Evolutionary conservation across 139 green algal species (phyloP), one percentile per base, ranked within the genome.

Genomic region (Dunaliella sp.): DNA sequence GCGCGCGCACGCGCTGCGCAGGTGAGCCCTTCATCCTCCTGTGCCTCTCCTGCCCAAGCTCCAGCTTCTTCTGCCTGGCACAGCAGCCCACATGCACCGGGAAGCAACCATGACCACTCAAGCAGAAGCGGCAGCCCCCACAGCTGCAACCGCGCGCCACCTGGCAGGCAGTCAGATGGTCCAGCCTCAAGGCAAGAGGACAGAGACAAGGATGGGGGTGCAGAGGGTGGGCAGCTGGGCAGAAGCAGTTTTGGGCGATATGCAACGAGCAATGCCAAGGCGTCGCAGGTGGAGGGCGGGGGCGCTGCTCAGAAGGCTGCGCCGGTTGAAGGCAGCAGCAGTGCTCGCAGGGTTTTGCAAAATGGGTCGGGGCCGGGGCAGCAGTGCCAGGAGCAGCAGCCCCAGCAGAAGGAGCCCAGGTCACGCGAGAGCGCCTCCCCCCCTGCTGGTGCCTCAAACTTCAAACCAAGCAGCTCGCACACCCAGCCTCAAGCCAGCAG

Each of bases 371-470:
- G 48, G 48, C 7, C 7, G 16, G 48, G 48, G 48, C 48, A 65
- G 48, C 48, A 65, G 48, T 16, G 31, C 21, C 16, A 79, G 76
- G 38, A 80, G 30, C 37, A 34, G 22, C 32, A 88, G 79, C 74
- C 58, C 31, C 80, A 85, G 80, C 85, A 88, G 80, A 59, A 0
- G 73, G 78, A 76, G 31, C 26, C 25, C 12, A 65, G 25, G 57
- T 81, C 34, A 81, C 38, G n/a, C 83, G 33, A 34, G 80, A n/a
- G n/a, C n/a, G 81, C 81, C 26, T 36, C 28, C 30, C 38, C 38
- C 30, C 81, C 31, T 57, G 33, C 38, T 31, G 33, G 38, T n/a
- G n/a, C n/a, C n/a, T n/a, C n/a, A n/a, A n/a, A n/a, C n/a, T n/a
- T n/a, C n/a, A n/a, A n/a, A n/a, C n/a, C n/a, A n/a, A n/a, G n/a